A percentile compares a stretch with the other conserved stretches of the same genome.
Evolutionary conservation across 2,329 filamentous ascomycete species (phyloP).

Genomic region (Dryadomyces quercivorus): DNA sequence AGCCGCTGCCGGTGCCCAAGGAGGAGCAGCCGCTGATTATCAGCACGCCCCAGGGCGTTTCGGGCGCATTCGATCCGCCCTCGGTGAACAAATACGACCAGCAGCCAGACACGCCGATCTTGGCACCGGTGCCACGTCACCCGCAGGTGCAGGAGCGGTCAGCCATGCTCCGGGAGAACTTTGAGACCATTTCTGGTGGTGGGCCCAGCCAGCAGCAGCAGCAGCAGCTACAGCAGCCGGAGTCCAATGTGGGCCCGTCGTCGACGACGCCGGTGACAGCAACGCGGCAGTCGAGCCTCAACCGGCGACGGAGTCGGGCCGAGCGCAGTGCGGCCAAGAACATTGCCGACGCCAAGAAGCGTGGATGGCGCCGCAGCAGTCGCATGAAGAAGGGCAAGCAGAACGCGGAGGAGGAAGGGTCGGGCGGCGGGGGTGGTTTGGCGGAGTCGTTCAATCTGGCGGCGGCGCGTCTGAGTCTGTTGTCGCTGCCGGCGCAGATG

Average conservation of each 20-base stretch:
- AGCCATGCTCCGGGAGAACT: conserved; percentile 29
- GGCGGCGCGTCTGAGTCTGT: neutral
- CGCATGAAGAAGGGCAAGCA: conserved; percentile 26
- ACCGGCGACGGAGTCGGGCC: conserved; percentile 39
- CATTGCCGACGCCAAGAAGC: conserved; percentile 45
- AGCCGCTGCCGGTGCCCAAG: neutral
- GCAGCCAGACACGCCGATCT: conserved; percentile 30
- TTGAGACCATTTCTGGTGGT: conserved; percentile 42
- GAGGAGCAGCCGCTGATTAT: conserved; percentile 45
- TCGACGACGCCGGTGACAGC: conserved; percentile 19
- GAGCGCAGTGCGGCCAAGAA: conserved; percentile 50
- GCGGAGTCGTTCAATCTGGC: neutral
- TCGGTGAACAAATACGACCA: conserved; percentile 17
- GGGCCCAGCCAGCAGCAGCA: conserved; percentile 6
- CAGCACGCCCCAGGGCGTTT: conserved; percentile 44
- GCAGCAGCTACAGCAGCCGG: neutral
- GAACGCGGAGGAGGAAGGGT: neutral
- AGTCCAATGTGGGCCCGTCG: too few species aligned
- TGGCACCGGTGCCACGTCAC: conserved; percentile 41
- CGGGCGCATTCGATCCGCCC: conserved; percentile 38
- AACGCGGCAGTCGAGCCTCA: conserved; percentile 29
- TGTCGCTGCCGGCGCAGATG: neutral
- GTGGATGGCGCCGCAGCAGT: conserved; percentile 35
- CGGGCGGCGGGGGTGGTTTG: neutral
- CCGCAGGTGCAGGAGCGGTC: conserved; percentile 26